Percentiles rank a stretch among this genome's conserved stretches.
Conservation (phyloP, 192 early-diverging fungal genomes). For the Linnemannia schmuckeri region DNA sequence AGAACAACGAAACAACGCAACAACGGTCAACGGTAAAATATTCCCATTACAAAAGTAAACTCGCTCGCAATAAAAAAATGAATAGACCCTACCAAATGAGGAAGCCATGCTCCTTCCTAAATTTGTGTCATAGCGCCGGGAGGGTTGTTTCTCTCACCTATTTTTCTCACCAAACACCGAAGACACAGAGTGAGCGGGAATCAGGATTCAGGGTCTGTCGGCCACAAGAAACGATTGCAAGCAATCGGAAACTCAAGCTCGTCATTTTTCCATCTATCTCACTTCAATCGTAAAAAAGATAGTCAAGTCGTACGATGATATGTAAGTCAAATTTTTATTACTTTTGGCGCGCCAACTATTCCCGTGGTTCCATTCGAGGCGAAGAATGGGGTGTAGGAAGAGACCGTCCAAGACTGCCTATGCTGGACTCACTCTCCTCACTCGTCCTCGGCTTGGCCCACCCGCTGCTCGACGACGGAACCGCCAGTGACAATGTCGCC, state of each 20-base stretch:
- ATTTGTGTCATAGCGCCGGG: not conserved
- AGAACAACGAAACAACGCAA: not conserved
- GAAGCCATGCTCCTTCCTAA: constrained; percentile 12
- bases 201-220: not conserved
- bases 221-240: not conserved
- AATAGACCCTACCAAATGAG: constrained; percentile 19
- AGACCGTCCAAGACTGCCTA: constrained; percentile 39
- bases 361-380: constrained; percentile 16
- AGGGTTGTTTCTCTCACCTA: not conserved
- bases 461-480: not conserved
- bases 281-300: not conserved
- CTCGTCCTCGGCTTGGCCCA: not conserved
- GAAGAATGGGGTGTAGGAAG: constrained; percentile 42
- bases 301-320: not conserved
- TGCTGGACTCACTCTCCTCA: constrained; percentile 30
- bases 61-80: not conserved
- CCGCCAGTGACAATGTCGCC: not conserved
- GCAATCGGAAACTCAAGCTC: not conserved
- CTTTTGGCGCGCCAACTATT: not conserved
- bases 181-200: not conserved
- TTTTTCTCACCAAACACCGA: no score
- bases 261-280: not conserved
- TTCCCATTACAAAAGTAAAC: not conserved
- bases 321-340: not conserved
- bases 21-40: not conserved